Percentiles rank a stretch among this genome's conserved stretches.
Conservation (phyloP, 2,329 filamentous ascomycete genomes). For the Monosporascus sp. region DNA sequence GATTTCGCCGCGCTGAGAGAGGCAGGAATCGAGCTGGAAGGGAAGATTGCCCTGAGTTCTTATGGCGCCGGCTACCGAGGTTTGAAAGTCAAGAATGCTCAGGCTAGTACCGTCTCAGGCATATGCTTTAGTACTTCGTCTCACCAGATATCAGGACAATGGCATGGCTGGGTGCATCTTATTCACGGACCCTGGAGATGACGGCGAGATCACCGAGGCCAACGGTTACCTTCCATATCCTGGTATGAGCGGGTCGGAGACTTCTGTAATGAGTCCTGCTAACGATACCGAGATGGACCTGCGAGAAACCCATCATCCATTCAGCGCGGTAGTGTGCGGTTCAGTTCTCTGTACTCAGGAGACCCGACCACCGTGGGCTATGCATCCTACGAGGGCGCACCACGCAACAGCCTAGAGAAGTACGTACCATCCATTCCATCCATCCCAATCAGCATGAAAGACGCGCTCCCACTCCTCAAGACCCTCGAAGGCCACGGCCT, state of each 20-base stretch:
- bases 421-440: conserved; percentile 6
- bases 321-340: conserved; percentile 5
- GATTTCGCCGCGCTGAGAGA: conserved; percentile 5
- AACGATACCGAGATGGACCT: background rate
- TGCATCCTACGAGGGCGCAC: conserved; percentile 4
- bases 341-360: conserved; percentile 4
- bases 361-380: conserved; percentile 6
- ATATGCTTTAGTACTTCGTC: background rate
- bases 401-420: conserved; percentile 3
- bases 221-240: conserved; percentile 6
- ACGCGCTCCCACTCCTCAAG: conserved; percentile 3
- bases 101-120: background rate
- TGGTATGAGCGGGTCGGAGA: background rate
- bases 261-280: background rate
- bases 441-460: conserved; percentile 6
- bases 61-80: conserved; percentile 5
- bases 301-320: conserved; percentile 4
- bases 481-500: conserved; percentile 3
- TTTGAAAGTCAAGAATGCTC: conserved; percentile 6
- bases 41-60: conserved; percentile 4
- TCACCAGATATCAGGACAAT: background rate
- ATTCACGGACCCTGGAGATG: conserved; percentile 5
- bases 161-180: conserved; percentile 4
- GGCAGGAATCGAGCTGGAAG: conserved; percentile 3
- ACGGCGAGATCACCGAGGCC: conserved; percentile 3